A percentile compares a stretch with the other conserved stretches of the same genome.
Evolutionary conservation across 139 green algal species (phyloP).

Genomic region (Coelastrella sp.): DNA sequence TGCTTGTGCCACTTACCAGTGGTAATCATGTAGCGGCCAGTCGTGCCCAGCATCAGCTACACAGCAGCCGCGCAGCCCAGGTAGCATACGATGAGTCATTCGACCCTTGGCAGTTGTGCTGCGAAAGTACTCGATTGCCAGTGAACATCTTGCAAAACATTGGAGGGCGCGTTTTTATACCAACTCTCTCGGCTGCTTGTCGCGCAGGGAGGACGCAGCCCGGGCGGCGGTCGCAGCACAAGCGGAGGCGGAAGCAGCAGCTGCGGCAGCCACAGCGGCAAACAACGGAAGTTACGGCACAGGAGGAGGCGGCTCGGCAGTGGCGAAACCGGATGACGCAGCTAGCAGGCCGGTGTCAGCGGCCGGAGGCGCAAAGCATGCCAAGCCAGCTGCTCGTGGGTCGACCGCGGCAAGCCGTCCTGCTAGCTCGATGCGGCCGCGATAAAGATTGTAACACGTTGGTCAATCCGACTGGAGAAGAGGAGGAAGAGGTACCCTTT

Average conservation of each 20-base stretch:
- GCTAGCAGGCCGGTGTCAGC: not conserved
- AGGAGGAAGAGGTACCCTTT: no score
- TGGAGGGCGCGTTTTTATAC: not conserved
- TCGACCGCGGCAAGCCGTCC: not conserved
- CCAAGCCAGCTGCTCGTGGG: not conserved
- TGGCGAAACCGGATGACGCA: not conserved
- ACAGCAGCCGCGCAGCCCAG: no score
- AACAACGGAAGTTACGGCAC: not conserved
- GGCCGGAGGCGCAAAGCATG: not conserved
- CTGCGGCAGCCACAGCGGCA: not conserved
- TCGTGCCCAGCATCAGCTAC: not conserved
- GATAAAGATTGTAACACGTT: no score
- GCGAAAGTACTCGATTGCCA: not conserved
- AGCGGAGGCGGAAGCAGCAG: not conserved
- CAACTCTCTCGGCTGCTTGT: not conserved
- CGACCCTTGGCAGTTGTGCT: not conserved
- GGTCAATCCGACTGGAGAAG: not conserved
- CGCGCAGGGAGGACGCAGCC: not conserved
- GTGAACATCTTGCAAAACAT: not conserved
- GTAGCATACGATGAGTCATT: no score
- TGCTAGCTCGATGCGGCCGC: not conserved
- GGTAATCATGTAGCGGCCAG: not conserved
- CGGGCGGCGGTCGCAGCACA: not conserved
- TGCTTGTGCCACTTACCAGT: not conserved
- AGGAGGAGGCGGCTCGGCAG: not conserved